phyloP scores from a whole-genome alignment of 2,329 filamentous ascomycete species.

The Paracamarosporium sp. region DNA sequence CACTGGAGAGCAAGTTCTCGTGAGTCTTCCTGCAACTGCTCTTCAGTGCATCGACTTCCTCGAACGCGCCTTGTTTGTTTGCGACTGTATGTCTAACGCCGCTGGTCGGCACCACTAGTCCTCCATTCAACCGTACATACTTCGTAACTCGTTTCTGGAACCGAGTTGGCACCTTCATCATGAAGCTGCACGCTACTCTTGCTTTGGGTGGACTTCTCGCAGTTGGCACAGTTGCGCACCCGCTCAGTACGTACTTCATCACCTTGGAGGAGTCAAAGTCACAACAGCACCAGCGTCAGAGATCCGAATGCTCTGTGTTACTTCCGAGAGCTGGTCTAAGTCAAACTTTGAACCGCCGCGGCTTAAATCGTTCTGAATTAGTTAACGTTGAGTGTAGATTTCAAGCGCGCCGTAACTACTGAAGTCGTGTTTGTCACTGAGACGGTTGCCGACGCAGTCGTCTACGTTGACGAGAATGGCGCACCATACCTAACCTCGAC shows the following conservation, averaged over 20 bases:
- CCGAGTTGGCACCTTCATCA: slow-evolving; percentile 31
- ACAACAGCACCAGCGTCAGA: not conserved
- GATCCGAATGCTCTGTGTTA: not conserved
- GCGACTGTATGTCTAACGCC: slow-evolving; percentile 20
- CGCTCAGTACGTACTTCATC: slow-evolving; percentile 36
- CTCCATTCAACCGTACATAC: slow-evolving; percentile 29
- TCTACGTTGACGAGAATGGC: slow-evolving; percentile 42
- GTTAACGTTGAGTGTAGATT: slow-evolving; percentile 4
- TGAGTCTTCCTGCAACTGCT: slow-evolving; percentile 9
- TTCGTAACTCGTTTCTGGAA: slow-evolving; percentile 10
- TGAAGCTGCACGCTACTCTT: slow-evolving; percentile 52
- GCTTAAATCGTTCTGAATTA: not conserved
- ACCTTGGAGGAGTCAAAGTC: not conserved
- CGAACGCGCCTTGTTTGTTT: not conserved
- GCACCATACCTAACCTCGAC: slow-evolving; percentile 33
- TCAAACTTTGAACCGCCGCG: not conserved
- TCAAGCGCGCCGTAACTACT: slow-evolving; percentile 41
- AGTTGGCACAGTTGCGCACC: slow-evolving; percentile 54
- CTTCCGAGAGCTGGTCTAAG: not conserved
- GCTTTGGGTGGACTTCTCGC: slow-evolving; percentile 47
- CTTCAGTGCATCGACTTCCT: not conserved
- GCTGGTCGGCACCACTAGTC: slow-evolving; percentile 23
- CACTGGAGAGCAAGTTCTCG: slow-evolving; percentile 21
- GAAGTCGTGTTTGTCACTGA: slow-evolving; percentile 40
- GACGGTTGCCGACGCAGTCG: slow-evolving; percentile 34